Percentiles rank a stretch among this genome's conserved stretches.
phyloP scores from a whole-genome alignment of 75 land plant genomes.

The Cunninghamia lanceolata region DNA sequence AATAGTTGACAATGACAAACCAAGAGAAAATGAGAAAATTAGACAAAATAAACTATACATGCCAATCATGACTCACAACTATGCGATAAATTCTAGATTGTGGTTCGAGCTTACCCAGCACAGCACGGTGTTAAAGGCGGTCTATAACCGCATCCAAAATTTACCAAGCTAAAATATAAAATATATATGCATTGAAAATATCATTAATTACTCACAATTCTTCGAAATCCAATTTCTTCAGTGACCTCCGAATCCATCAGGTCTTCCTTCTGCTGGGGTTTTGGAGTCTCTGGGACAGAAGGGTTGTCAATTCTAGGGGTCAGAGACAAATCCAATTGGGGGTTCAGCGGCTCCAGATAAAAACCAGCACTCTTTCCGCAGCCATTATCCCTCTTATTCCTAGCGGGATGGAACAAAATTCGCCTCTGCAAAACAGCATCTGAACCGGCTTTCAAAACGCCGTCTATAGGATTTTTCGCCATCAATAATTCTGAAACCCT shows the following conservation, averaged over 20 bases:
- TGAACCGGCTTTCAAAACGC: background rate
- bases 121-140: background rate
- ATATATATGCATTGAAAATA: background rate
- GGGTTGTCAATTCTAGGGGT: background rate
- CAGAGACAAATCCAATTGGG: constrained; percentile 8
- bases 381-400: constrained; percentile 17
- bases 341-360: constrained; percentile 51
- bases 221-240: constrained; percentile 30
- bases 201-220: constrained; percentile 21
- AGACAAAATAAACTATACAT: background rate
- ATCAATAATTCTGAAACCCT: background rate
- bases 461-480: constrained; percentile 1
- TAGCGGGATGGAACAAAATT: constrained; percentile 51
- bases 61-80: background rate
- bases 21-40: background rate
- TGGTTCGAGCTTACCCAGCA: too few relatives aligned
- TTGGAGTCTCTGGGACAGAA: background rate
- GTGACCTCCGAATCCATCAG: constrained; percentile 44
- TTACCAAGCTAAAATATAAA: background rate
- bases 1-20: background rate
- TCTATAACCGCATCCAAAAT: background rate
- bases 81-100: too few relatives aligned
- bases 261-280: constrained; percentile 15
- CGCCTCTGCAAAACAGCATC: constrained; percentile 23
- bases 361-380: constrained; percentile 22